Percentiles rank a stretch among this genome's conserved stretches.
These are phyloP conservation scores for Ophioceras dolichostomum DNA, from an alignment of 2,329 filamentous ascomycete genomes.

Conservation along the genomic window DNA sequence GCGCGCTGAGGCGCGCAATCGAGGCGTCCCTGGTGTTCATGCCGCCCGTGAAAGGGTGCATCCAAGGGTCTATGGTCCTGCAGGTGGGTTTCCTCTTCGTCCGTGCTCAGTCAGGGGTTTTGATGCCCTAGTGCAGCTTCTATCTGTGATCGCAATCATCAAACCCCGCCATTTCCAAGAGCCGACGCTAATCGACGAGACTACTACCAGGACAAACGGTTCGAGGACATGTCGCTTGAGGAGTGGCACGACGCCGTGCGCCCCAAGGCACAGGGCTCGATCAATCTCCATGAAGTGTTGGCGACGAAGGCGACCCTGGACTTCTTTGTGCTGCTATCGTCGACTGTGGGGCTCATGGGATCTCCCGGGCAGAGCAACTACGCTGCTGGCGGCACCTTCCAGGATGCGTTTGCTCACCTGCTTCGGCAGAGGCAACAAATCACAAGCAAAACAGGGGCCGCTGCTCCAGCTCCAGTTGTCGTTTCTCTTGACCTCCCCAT, in stretches of 20 bases:
- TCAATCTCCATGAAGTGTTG: conserved; percentile 11
- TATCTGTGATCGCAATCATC: too few species aligned
- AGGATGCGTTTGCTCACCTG: conserved; percentile 12
- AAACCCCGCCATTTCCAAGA: neutral
- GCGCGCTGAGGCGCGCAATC: neutral
- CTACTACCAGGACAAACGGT: conserved; percentile 1
- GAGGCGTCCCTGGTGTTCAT: neutral
- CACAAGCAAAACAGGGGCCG: too few species aligned
- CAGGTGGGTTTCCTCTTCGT: too few species aligned
- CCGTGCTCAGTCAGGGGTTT: too few species aligned
- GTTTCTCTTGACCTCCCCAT: conserved; percentile 2
- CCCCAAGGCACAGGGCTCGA: conserved; percentile 7
- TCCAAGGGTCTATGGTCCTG: conserved; percentile 19
- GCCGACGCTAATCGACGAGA: too few species aligned
- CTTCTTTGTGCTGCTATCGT: conserved; percentile 29
- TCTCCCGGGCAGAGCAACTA: conserved; percentile 24
- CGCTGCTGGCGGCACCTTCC: conserved; percentile 22
- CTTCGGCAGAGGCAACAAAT: too few species aligned
- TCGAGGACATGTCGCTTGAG: conserved; percentile 1
- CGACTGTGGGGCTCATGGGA: conserved; percentile 22
- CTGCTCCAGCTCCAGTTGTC: too few species aligned
- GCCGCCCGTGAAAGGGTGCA: conserved; percentile 18
- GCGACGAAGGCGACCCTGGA: conserved; percentile 9
- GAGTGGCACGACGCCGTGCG: conserved; percentile 1
- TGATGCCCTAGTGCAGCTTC: too few species aligned